Evolutionary conservation across 352 stramenopile species (phyloP), one percentile per base, ranked within the genome.

Genomic region (Phytophthora sansomeana): DNA sequence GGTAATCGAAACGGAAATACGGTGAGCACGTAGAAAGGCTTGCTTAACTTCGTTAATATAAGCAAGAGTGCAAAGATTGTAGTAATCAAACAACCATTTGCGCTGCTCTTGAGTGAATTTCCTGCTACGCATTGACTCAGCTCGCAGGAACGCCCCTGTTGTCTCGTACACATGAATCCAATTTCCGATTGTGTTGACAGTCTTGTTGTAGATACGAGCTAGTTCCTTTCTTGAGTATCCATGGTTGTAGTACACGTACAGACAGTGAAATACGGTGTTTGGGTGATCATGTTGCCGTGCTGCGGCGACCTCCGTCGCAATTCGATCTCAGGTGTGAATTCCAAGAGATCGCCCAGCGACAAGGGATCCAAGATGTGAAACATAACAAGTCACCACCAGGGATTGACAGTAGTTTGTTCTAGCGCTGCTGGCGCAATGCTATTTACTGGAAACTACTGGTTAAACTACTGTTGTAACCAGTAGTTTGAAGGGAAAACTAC

Each of bases 261-360:
- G 17, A 21, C 54, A 54, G 14, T 54, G 54, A 11, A 62, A 53
- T 5, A 62, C 30, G 14, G 54, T 62, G 17, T 53, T 62, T 2
- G 11, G 42, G 21, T 62, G 54, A 1, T 30, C 54, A 7, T 62
- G 54, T n/a, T 62, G 42, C 10, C 5, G 24, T 10, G 30, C 47
- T 4, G 50, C 51, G 2, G 28, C 26, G 4, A 16, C 24, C 24
- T 59, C 35, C 51, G n/a, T n/a, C n/a, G n/a, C n/a, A n/a, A 59
- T 59, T 48, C 32, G 6, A 9, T 36, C 32, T n/a, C n/a, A n/a
- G n/a, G n/a, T n/a, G n/a, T n/a, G n/a, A n/a, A n/a, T n/a, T n/a
- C n/a, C n/a, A n/a, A n/a, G n/a, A n/a, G n/a, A n/a, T n/a, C n/a
- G n/a, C n/a, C n/a, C n/a, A n/a, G n/a, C n/a, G n/a, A n/a, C n/a